Base-by-base conservation (phyloP, 177 flowering plant genomes). In the Vitis hybrid region DNA sequence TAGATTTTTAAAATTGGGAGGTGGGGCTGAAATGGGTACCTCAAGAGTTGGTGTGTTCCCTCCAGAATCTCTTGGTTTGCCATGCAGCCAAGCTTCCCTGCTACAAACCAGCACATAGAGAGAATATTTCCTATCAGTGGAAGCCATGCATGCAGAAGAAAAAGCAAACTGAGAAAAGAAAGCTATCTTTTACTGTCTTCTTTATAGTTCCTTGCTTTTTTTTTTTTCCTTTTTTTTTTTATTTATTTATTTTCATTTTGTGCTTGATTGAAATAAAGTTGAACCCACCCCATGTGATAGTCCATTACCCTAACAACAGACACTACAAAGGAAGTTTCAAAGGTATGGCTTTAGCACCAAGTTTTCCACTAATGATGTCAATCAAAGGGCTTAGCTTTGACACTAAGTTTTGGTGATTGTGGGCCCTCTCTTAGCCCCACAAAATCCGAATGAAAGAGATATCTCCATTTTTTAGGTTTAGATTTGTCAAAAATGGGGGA, bases 41-140 rank as follows among this genome's bases (percentile, higher is more conserved):
- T 91, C 90, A 76, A 83, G 79, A 77, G 90, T 81, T 51, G 81
- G 81, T 30, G 77, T 54, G 74, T 83, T 79, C 76, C 72, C 87
- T 68, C 55, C 78, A 75, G 77, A 85, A 82, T 89, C 97, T 75
- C 75, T 84, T 69, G 79, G 74, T 76, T 80, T 88, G 54, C 82
- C 91, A 85, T 89, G 89, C 86, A 94, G 72, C 97, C 97, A 92
- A 83, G 86, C 87, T 85, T 88, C 97, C 73, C 94, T 88, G 81
- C 88, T 86, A 84, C 77, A 84, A 83, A 78, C 62, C 75, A 74
- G 65, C 72, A 75, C 14, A 70, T 4, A 61, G 64, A 77, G 80
- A 77, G 82, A 81, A 84, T 79, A 79, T 77, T 83, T 77, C 67
- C 64, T 55, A 80, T 85, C 80, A 87, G 85, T 84, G 82, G 81